Evolutionary conservation across 345 rosid species (phyloP).

Genomic region (Durio zibethinus): DNA sequence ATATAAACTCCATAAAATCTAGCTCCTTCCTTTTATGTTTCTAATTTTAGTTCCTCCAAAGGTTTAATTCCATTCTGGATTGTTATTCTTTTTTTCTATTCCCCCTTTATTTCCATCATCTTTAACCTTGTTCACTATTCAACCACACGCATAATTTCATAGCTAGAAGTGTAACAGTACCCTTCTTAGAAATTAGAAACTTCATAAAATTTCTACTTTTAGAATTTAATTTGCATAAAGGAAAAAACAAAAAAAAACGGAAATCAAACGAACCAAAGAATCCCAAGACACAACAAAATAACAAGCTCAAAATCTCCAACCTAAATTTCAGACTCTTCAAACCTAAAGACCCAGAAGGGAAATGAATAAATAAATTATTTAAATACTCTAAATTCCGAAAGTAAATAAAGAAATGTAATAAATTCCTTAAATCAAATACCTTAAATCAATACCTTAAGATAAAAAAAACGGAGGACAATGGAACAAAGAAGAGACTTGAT

Average conservation of each 20-base stretch:
- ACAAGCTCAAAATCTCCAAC: neutral
- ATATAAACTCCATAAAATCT: neutral
- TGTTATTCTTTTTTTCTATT: neutral
- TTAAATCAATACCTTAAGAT: neutral
- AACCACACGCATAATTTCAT: neutral
- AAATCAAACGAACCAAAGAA: neutral
- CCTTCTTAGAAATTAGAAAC: neutral
- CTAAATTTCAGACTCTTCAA: neutral
- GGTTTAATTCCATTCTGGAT: neutral
- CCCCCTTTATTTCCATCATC: neutral
- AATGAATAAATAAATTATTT: neutral
- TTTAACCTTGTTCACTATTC: neutral
- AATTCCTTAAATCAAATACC: neutral
- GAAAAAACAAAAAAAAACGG: neutral
- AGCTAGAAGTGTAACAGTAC: neutral
- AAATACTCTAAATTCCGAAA: neutral
- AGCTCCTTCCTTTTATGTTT: neutral
- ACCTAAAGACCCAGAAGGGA: neutral
- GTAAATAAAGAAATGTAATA: neutral
- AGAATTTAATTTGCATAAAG: neutral
- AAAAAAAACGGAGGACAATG: neutral
- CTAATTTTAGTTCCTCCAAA: neutral
- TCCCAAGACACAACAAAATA: neutral
- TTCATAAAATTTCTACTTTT: neutral
- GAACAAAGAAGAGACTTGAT: neutral